Evolutionary conservation across 2,329 filamentous ascomycete genomes (phyloP), one percentile per base, ranked within the genome.

Genomic region (Apiospora arundinis): DNA sequence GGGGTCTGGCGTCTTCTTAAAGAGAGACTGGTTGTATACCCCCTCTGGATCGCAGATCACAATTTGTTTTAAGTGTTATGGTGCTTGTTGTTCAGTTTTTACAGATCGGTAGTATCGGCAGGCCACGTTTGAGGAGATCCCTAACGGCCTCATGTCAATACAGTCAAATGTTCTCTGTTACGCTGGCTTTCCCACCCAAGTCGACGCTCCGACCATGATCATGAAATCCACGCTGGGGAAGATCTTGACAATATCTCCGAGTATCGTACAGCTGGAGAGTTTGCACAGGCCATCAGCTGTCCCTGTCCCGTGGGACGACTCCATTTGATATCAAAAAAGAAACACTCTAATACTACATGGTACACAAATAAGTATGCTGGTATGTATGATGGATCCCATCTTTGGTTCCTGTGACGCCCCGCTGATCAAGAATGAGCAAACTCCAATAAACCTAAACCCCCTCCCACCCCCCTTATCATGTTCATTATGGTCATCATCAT

Each of bases 21-120:
- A 60, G 28, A 37, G 28, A 60, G 52, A 60, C 25, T 16, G 52
- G 52, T 60, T 60, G 28, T 37, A 60, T 60, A 60, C 52, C 52
- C 48, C 49, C 49, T 60, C 52, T 32, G 28, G 52, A 63, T 63
- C 16, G 56, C 56, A 40, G 56, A 63, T n/a, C 32, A 21, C 18
- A 40, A 63, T n/a, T n/a, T 40, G 32, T n/a, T n/a, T 63, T n/a
- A n/a, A 32, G 32, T 21, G 32, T 12, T 40, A 18, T n/a, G 52
- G 28, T 56, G 23, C n/a, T 37, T 37, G 14, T 32, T 56, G 28
- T 6, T 18, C 32, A 37, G 28, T 37, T 60, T 37, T 18, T n/a
- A 60, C 16, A 28, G 7, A 60, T 52, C 49, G 12, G 14, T 52
- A 52, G 49, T 56, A 32, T 18, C 16, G 18, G 52, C 16, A 56